Base-by-base conservation (phyloP, 1,284 basidiomycete genomes). In the Apiotrichum akiyoshidainum region DNA sequence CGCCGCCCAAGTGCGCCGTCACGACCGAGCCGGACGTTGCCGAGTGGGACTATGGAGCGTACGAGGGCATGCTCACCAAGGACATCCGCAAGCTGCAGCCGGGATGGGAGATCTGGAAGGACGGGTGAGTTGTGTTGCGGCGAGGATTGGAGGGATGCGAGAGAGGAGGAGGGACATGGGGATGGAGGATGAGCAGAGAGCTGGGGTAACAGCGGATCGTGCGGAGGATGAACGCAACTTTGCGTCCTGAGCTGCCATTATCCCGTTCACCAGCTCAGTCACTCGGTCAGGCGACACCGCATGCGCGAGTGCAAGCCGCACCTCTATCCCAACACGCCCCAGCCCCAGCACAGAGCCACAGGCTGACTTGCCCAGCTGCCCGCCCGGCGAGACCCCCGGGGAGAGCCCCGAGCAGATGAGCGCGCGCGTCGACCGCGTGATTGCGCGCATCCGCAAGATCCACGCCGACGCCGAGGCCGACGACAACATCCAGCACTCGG, bases 41-140 rank as follows among this genome's bases (percentile, higher is more conserved):
- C n/a, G 80, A 94, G 76, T 94, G 92, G 90, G 88, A 93, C 69
- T 94, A 94, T 72, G 91, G 92, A 31, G 84, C 89, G 12, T 95
- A 91, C 70, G 92, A 96, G 74, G 92, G 92, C 13, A 83, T 92
- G 46, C 73, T 84, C 45, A 82, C 87, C 17, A 78, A 83, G 33
- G 88, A 94, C 68, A 95, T 95, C 67, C 80, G 86, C 61, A 81
- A 82, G 55, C 81, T 77, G 46, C 83, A 85, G 59, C 83, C 87
- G 0, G 80, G 75, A 34, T 95, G 90, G 90, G 73, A 74, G 33
- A 92, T 94, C 68, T 95, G 90, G 89, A 81, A 76, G 44, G 88
- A 92, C 69, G 91, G 89, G 85, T 87, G 71, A 54, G 81, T 76
- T 76, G 21, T 41, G 11, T 16, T n/a, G n/a, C 19, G 19, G 40